phyloP scores from a whole-genome alignment of 139 green algal species.

The Pleodorina starrii region DNA sequence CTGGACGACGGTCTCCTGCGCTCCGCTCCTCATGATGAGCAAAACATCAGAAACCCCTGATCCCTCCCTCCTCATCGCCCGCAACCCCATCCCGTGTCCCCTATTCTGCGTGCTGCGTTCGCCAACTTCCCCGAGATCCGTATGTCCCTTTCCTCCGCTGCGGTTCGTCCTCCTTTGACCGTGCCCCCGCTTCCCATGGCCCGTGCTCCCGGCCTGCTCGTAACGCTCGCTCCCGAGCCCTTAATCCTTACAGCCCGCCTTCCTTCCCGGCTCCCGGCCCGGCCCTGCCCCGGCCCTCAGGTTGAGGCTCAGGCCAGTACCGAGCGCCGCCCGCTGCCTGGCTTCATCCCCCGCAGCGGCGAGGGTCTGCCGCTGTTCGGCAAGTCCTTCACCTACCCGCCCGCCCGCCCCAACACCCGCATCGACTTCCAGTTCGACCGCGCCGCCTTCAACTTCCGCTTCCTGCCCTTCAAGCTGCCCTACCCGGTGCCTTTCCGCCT shows the following conservation, averaged over 20 bases:
- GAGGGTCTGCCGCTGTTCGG: conserved; percentile 84
- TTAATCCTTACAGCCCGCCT: no score
- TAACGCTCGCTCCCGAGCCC: no score
- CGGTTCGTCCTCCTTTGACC: no score
- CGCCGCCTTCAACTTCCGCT: conserved; percentile 90
- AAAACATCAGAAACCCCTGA: no score
- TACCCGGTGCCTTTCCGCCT: conserved; percentile 98
- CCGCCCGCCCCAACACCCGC: conserved; percentile 71
- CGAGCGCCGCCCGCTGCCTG: conserved; percentile 69
- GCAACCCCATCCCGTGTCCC: no score
- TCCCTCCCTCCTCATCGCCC: no score
- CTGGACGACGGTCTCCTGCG: no score
- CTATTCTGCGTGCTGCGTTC: no score
- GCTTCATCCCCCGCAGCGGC: conserved; percentile 81
- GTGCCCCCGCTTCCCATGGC: neutral
- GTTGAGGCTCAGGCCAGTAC: conserved; percentile 89
- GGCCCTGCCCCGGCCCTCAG: conserved; percentile 14
- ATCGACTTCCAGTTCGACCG: conserved; percentile 93
- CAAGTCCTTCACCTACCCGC: conserved; percentile 74
- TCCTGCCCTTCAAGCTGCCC: conserved; percentile 90
- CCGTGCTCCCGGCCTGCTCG: neutral
- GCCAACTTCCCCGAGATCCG: no score
- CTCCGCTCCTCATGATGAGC: no score
- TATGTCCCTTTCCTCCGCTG: no score
- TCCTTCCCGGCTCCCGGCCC: neutral